phyloP scores from a whole-genome alignment of 1,284 basidiomycete genomes.

The Ustilago hordei region DNA sequence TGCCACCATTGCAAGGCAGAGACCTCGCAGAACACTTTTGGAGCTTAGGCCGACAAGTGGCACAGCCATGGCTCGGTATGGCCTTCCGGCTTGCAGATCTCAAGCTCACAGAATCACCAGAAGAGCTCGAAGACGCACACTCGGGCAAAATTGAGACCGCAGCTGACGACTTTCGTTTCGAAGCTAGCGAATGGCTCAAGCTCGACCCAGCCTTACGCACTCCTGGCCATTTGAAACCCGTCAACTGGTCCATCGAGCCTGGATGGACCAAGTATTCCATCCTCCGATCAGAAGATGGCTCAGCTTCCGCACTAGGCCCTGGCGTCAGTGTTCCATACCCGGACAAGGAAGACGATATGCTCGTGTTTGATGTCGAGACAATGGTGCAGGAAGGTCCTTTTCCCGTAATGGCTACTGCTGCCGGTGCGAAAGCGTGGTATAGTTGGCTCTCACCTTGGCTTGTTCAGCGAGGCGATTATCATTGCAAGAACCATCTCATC shows the following conservation, averaged over 20 bases:
- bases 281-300: constrained; percentile 69
- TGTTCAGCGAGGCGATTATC: constrained; percentile 75
- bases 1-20: constrained; percentile 85
- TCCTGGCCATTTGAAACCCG: constrained; percentile 70
- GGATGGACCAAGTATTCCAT: constrained; percentile 91
- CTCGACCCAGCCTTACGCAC: constrained; percentile 53
- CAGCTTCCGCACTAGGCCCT: constrained; percentile 42
- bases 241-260: constrained; percentile 79
- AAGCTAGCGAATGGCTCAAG: constrained; percentile 58
- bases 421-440: constrained; percentile 87
- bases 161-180: constrained; percentile 38
- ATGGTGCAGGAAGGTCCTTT: constrained; percentile 85
- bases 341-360: constrained; percentile 76
- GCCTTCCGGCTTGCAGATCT: constrained; percentile 77
- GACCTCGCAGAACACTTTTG: constrained; percentile 91
- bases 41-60: constrained; percentile 78
- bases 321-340: constrained; percentile 69
- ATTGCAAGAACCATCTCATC: constrained; percentile 79
- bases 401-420: constrained; percentile 90
- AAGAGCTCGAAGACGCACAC: constrained; percentile 23
- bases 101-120: constrained; percentile 76
- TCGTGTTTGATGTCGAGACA: constrained; percentile 95
- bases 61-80: constrained; percentile 85
- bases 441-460: constrained; percentile 96
- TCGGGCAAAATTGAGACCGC: neutral